A percentile compares a stretch with the other conserved stretches of the same genome.
Evolutionary conservation across 1,284 basidiomycete genomes (phyloP).

Genomic region (Melampsora americana): DNA sequence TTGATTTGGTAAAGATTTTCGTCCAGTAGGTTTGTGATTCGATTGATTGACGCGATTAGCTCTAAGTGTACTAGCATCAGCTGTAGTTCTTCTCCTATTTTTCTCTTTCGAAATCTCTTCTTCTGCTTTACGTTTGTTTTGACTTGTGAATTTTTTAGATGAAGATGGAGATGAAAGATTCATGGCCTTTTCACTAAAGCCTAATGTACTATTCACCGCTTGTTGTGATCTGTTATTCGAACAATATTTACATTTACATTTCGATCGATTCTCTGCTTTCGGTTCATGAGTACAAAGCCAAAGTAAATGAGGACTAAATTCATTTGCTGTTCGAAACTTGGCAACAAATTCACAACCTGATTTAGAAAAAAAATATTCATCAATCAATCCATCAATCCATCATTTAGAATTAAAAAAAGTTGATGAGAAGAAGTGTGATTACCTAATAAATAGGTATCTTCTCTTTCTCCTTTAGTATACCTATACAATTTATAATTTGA

Average conservation of each 20-base stretch:
- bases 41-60: background rate
- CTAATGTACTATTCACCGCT: conserved; percentile 65
- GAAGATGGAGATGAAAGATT: conserved; percentile 32
- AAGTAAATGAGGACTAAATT: conserved; percentile 73
- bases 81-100: background rate
- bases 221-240: conserved; percentile 63
- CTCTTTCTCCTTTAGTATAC: conserved; percentile 31
- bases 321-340: conserved; percentile 71
- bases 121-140: conserved; percentile 38
- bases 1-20: conserved; percentile 46
- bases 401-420: background rate
- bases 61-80: conserved; percentile 52
- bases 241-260: conserved; percentile 76
- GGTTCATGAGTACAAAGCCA: conserved; percentile 66
- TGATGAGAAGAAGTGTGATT: background rate
- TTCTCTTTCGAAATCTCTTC: conserved; percentile 40
- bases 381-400: background rate
- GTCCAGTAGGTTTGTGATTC: background rate
- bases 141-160: conserved; percentile 28
- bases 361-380: too few species aligned
- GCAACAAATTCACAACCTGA: conserved; percentile 58
- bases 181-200: conserved; percentile 54
- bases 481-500: conserved; percentile 30
- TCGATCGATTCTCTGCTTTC: conserved; percentile 56
- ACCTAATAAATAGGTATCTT: conserved; percentile 36